A percentile compares a stretch with the other conserved stretches of the same genome.
These are phyloP conservation scores for Capronia epimyces DNA, from an alignment of 2,329 filamentous ascomycete species.

Conservation along the genomic window DNA sequence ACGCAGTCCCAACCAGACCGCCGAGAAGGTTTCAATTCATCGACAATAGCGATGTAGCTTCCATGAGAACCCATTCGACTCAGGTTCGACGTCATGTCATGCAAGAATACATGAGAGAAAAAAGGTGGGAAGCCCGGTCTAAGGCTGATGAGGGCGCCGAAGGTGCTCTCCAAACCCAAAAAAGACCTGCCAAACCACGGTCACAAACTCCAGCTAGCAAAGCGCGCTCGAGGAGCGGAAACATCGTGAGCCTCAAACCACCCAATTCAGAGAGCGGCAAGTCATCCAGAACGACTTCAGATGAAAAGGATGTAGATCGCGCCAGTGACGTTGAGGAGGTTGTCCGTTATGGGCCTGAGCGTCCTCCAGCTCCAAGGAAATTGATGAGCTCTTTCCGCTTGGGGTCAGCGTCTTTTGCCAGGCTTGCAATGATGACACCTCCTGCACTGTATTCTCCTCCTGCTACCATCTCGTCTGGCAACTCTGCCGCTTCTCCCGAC, in stretches of 20 bases:
- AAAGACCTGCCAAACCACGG: conserved; percentile 1
- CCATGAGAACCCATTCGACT: conserved; percentile 34
- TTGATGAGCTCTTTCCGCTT: conserved; percentile 4
- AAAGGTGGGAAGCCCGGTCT: conserved; percentile 25
- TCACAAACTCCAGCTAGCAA: conserved; percentile 2
- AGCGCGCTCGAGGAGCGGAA: neutral
- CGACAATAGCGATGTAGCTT: conserved; percentile 36
- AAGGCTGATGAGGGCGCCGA: conserved; percentile 1
- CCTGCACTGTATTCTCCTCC: conserved; percentile 6
- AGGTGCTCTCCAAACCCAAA: conserved; percentile 2
- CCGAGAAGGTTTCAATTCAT: conserved; percentile 38
- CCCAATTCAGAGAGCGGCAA: neutral
- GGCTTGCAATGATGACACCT: conserved; percentile 14
- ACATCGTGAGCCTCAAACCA: neutral
- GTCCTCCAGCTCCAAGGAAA: neutral
- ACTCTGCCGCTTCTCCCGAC: conserved; percentile 4
- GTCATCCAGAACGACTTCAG: neutral
- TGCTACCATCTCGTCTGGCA: conserved; percentile 2
- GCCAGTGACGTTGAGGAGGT: conserved; percentile 1
- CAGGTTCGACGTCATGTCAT: conserved; percentile 43
- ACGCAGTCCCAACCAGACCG: neutral
- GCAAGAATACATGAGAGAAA: conserved; percentile 41
- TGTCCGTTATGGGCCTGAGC: neutral
- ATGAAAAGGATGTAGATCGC: neutral
- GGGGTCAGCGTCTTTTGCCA: conserved; percentile 16